phyloP scores from a whole-genome alignment of 1,284 basidiomycete species.

The Coriolopsis trogii region DNA sequence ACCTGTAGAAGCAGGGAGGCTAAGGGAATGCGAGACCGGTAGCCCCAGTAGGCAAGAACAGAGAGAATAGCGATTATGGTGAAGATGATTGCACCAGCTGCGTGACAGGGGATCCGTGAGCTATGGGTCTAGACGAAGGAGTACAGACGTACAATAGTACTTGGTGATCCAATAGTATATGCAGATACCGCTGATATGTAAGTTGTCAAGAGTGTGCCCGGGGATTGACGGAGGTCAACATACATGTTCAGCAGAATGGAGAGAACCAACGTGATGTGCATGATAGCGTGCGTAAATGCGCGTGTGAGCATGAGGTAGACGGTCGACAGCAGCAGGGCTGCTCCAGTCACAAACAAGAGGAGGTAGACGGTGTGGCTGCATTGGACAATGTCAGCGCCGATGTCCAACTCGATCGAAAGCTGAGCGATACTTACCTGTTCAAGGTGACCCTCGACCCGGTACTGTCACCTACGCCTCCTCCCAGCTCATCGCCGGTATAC shows the following conservation, averaged over 20 bases:
- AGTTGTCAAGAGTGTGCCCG: not conserved
- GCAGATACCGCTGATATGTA: constrained; percentile 54
- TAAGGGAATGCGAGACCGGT: constrained; percentile 75
- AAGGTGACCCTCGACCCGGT: constrained; percentile 57
- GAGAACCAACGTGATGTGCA: constrained; percentile 79
- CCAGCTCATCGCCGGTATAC: constrained; percentile 60
- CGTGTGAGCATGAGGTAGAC: constrained; percentile 65
- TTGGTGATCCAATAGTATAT: constrained; percentile 80
- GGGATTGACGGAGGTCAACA: constrained; percentile 29
- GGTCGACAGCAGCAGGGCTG: constrained; percentile 54
- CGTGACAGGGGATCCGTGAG: not conserved
- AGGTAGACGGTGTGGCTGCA: constrained; percentile 58
- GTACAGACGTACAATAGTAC: constrained; percentile 65
- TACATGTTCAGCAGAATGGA: constrained; percentile 77
- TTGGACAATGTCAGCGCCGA: not conserved
- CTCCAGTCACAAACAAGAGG: constrained; percentile 57
- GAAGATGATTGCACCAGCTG: constrained; percentile 79
- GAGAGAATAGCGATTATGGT: constrained; percentile 70
- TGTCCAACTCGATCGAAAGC: not conserved
- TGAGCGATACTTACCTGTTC: constrained; percentile 54
- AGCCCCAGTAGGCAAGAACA: constrained; percentile 68
- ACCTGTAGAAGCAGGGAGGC: constrained; percentile 80
- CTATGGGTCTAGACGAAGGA: not conserved
- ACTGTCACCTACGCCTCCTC: constrained; percentile 60
- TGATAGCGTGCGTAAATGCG: constrained; percentile 76